phyloP scores from a whole-genome alignment of 176 grass and related monocot species.

The Thinopyrum elongatum region DNA sequence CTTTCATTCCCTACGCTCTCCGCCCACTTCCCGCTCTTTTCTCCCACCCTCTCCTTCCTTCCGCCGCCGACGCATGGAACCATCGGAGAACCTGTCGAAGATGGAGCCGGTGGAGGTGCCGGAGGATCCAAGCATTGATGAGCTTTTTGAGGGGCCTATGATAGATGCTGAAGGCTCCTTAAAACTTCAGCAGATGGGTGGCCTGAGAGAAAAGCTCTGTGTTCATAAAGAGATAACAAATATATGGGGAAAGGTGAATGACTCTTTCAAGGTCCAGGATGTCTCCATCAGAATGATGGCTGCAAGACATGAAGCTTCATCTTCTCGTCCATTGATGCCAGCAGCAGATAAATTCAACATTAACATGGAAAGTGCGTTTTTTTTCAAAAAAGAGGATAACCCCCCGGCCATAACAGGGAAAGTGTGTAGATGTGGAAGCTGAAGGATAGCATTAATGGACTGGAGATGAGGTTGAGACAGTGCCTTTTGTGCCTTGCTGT shows the following conservation, averaged over 20 bases:
- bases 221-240: conserved; percentile 1
- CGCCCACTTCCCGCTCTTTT: too few species aligned
- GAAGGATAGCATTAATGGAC: neutral
- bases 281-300: neutral
- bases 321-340: neutral
- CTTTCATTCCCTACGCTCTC: too few species aligned
- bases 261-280: conserved; percentile 1
- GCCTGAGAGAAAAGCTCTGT: neutral
- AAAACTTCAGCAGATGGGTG: neutral
- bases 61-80: too few species aligned
- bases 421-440: neutral
- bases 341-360: neutral
- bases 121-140: too few species aligned
- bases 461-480: conserved; percentile 10
- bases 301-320: conserved; percentile 4
- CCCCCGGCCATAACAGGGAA: conserved; percentile 1
- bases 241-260: conserved; percentile 1
- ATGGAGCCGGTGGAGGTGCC: too few species aligned
- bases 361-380: too few species aligned
- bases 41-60: too few species aligned
- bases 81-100: too few species aligned
- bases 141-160: neutral
- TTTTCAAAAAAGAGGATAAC: too few species aligned
- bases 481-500: conserved; percentile 29
- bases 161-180: neutral